A percentile compares a stretch with the other conserved stretches of the same genome.
These are phyloP conservation scores for Diaporthe sp. DNA, from an alignment of 2,329 filamentous ascomycete species.

Conservation along the genomic window DNA sequence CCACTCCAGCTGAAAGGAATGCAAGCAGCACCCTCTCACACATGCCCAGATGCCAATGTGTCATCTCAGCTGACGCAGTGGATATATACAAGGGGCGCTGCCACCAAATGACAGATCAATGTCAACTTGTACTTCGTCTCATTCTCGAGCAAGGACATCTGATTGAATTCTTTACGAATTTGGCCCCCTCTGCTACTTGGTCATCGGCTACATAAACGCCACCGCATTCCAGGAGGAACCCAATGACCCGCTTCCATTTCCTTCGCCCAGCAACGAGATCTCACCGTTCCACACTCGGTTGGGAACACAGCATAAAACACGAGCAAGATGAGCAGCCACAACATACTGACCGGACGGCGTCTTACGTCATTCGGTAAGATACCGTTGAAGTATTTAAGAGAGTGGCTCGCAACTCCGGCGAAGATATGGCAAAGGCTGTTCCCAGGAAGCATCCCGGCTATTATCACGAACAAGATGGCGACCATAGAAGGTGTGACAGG, in stretches of 20 bases:
- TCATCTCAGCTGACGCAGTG: neutral
- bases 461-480: slow-evolving; percentile 10
- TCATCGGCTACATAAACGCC: neutral
- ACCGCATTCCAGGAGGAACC: neutral
- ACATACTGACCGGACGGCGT: neutral
- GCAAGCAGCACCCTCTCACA: neutral
- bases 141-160: neutral
- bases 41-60: neutral
- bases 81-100: neutral
- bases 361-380: neutral
- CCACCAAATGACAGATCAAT: neutral
- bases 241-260: neutral
- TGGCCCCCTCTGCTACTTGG: neutral
- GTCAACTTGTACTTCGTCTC: neutral
- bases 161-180: neutral
- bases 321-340: neutral
- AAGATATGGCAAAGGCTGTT: neutral
- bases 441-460: neutral
- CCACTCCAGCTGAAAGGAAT: neutral
- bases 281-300: neutral
- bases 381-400: neutral
- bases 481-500: slow-evolving; percentile 34
- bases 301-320: neutral
- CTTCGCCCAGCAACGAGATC: neutral
- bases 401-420: neutral